Evolutionary conservation across 2,329 filamentous ascomycete genomes (phyloP), one percentile per base, ranked within the genome.

Genomic region (Phaeosphaeria sp.): DNA sequence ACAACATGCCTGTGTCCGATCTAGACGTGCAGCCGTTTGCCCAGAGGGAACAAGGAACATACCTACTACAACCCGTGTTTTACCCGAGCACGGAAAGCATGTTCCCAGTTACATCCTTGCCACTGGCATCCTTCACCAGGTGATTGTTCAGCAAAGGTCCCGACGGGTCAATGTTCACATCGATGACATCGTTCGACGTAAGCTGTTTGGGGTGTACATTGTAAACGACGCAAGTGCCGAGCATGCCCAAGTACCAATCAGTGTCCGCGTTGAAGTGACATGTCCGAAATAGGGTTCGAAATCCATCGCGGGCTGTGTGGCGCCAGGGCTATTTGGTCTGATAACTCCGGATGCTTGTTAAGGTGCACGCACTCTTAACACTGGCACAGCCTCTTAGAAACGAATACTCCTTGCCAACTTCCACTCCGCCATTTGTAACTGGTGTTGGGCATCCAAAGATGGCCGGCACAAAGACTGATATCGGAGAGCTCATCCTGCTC

Each of bases 181-280:
- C 36, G 56, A 46, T 20, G 22, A 43, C 17, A 46, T 60, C 49
- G 50, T 52, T 64, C 55, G 44, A 74, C 68, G 41, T 58, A 27
- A 58, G 59, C 62, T 59, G 66, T 69, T 63, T 72, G 63, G 65
- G 59, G 48, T 61, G 36, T 44, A 55, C 47, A 56, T 52, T 46
- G 53, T 55, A 55, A 67, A 64, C 57, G 39, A 59, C 61, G 53
- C 56, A 64, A 42, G 60, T 65, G 50, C 49, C 56, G 50, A 55
- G 33, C 46, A 42, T 17, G 11, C 18, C 39, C 5, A n/a, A 9
- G 22, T 36, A 5, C 66, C 66, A 68, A 63, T 65, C 30, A 41
- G 15, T n/a, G 25, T n/a, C 30, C 21, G 17, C 22, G 6, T 15
- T 50, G 48, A 15, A 23, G 46, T 59, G 36, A 36, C 50, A 54